A percentile compares a stretch with the other conserved stretches of the same genome.
These are phyloP conservation scores for Aegilops longissima DNA, from an alignment of 176 grass and related monocot genomes.

Conservation along the genomic window DNA sequence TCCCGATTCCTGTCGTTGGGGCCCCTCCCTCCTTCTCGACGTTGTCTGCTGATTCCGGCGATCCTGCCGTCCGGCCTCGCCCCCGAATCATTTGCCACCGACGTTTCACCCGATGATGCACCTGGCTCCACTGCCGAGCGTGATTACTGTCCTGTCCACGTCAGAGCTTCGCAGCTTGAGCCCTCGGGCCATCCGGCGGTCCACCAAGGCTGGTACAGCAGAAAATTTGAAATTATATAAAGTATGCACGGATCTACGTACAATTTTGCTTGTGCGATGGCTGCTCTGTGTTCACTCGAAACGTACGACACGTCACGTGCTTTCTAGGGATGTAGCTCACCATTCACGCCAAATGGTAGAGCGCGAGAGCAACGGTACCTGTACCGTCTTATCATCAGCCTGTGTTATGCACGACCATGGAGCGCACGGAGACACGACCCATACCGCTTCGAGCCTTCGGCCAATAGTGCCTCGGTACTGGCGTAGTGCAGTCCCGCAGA, in stretches of 20 bases:
- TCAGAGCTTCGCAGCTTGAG: not conserved
- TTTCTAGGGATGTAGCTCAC: too few species aligned
- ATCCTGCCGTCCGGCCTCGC: not conserved
- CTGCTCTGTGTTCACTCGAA: not conserved
- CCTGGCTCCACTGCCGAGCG: not conserved
- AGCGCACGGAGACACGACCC: too few species aligned
- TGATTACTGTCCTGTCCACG: not conserved
- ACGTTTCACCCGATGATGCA: not conserved
- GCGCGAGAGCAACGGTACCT: too few species aligned
- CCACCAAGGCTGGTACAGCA: too few species aligned
- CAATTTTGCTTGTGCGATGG: not conserved
- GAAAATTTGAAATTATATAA: not conserved
- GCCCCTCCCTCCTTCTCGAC: not conserved
- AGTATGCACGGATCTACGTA: not conserved
- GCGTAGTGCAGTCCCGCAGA: too few species aligned
- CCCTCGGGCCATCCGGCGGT: too few species aligned
- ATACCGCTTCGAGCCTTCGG: too few species aligned
- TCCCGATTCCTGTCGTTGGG: not conserved
- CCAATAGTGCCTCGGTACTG: too few species aligned
- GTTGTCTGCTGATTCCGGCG: not conserved
- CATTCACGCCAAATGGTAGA: too few species aligned
- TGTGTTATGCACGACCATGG: too few species aligned
- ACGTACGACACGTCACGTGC: not conserved
- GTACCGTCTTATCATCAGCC: too few species aligned
- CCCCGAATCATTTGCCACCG: conserved; percentile 17